Evolutionary conservation across 192 early-diverging fungal species (phyloP).

Genomic region (Coemansia aciculifera): DNA sequence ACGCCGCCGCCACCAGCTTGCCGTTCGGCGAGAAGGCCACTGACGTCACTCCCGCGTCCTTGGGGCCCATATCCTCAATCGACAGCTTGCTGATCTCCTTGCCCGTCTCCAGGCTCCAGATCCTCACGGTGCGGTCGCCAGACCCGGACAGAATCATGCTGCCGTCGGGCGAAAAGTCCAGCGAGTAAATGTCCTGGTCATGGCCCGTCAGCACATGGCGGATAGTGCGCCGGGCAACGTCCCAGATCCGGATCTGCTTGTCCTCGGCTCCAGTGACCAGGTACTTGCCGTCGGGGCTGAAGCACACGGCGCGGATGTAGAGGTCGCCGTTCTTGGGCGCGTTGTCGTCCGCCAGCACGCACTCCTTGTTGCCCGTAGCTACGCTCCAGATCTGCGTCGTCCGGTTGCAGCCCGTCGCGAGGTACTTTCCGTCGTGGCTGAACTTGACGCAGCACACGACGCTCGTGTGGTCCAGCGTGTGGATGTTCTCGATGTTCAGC

Average conservation of each 20-base stretch:
- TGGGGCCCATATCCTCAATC: conserved; percentile 77
- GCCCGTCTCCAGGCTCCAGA: conserved; percentile 86
- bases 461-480: conserved; percentile 67
- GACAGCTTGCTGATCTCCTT: conserved; percentile 68
- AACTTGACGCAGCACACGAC: conserved; percentile 98
- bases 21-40: conserved; percentile 92
- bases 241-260: conserved; percentile 87
- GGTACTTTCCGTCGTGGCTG: conserved; percentile 84
- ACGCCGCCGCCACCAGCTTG: conserved; percentile 82
- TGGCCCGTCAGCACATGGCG: conserved; percentile 78
- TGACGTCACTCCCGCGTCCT: conserved; percentile 94
- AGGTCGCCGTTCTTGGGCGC: conserved; percentile 79
- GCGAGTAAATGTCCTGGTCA: conserved; percentile 94
- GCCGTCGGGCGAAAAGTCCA: conserved; percentile 94
- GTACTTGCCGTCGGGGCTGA: conserved; percentile 86
- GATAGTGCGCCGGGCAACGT: conserved; percentile 63
- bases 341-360: conserved; percentile 75
- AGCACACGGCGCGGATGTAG: conserved; percentile 95
- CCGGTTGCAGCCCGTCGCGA: conserved; percentile 94
- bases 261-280: conserved; percentile 97
- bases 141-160: conserved; percentile 85
- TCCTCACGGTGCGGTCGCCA: conserved; percentile 78
- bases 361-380: conserved; percentile 71
- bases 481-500: conserved; percentile 66
- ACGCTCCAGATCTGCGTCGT: conserved; percentile 88